Conservation (phyloP, 768 basidiomycete genomes). For the Chlorophyllum brunneum region DNA sequence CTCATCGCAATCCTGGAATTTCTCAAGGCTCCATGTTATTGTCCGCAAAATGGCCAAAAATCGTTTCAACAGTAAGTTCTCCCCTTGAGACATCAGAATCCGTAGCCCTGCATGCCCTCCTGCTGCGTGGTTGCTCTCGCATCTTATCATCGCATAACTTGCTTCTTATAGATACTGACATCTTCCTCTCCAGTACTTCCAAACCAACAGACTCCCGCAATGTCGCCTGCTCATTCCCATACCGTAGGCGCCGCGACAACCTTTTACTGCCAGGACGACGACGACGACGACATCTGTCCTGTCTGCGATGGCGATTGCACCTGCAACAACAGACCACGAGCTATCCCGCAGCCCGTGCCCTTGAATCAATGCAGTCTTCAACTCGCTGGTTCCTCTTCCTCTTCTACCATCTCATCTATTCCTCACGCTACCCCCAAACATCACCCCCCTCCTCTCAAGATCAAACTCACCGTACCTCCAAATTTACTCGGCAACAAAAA, state of each 20-base stretch:
- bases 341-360: slow-evolving; percentile 23
- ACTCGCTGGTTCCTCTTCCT: slow-evolving; percentile 31
- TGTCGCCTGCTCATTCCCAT: slow-evolving; percentile 69
- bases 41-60: slow-evolving; percentile 39
- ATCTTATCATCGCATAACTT: slow-evolving; percentile 10
- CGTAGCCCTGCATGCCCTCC: background rate
- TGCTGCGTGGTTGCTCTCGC: slow-evolving; percentile 4
- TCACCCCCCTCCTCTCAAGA: slow-evolving; percentile 51
- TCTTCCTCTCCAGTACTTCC: slow-evolving; percentile 26
- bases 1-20: slow-evolving; percentile 38
- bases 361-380: slow-evolving; percentile 35
- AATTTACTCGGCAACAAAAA: slow-evolving; percentile 45
- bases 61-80: slow-evolving; percentile 32
- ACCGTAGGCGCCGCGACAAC: slow-evolving; percentile 49
- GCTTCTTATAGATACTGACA: slow-evolving; percentile 14
- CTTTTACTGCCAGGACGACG: slow-evolving; percentile 52
- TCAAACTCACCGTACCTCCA: slow-evolving; percentile 66
- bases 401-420: slow-evolving; percentile 30
- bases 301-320: slow-evolving; percentile 91
- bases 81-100: background rate
- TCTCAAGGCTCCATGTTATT: slow-evolving; percentile 40
- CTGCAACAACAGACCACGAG: slow-evolving; percentile 51
- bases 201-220: slow-evolving; percentile 52
- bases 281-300: slow-evolving; percentile 84
- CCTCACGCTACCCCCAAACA: slow-evolving; percentile 24